Evolutionary conservation across 805 yeast genomes (phyloP), one percentile per base, ranked within the genome.

Genomic region (Novakomyces olei): DNA sequence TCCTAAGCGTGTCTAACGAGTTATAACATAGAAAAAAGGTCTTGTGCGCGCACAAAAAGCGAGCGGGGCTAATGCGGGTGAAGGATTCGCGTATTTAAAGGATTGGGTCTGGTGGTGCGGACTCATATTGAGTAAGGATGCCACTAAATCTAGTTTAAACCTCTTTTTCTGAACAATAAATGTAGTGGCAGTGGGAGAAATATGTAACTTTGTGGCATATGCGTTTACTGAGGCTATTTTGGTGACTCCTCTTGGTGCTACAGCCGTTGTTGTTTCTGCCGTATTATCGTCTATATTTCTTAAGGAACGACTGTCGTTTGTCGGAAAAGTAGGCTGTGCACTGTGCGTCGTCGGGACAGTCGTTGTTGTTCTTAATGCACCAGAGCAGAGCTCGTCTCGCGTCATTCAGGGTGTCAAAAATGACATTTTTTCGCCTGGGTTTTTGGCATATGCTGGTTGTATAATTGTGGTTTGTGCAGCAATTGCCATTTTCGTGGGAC

Each of bases 281-380:
- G 18, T 33, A 7, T 9, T 30, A 15, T 33, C 36, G 1, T 33
- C 36, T 12, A 32, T 33, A 17, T 31, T 32, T n/a, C 36, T 32
- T 10, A 33, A 33, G 22, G 36, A 32, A 18, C 16, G 36, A 1
- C 30, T 33, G 12, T 15, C 36, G 5, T 32, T 33, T 19, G 28
- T 33, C 5, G 36, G 36, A 8, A 33, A 33, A 12, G 14, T 33
- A n/a, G 30, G 35, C 7, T 33, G 36, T 16, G 36, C 20, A 14
- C 29, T 31, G 30, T 33, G 36, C 7, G 15, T 33, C n/a, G 30
- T 33, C 31, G 36, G 36, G n/a, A n/a, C 36, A n/a, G 29, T 33
- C 10, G 25, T 17, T 9, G 25, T 31, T 2, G 36, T 31, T 5
- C 10, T 33, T 15, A 33, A 31, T 3, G 36, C 36, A 18, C 36